Percentiles rank a stretch among this genome's conserved stretches.
Conservation (phyloP, 257 asterid genomes). For the Solanum verrucosum region DNA sequence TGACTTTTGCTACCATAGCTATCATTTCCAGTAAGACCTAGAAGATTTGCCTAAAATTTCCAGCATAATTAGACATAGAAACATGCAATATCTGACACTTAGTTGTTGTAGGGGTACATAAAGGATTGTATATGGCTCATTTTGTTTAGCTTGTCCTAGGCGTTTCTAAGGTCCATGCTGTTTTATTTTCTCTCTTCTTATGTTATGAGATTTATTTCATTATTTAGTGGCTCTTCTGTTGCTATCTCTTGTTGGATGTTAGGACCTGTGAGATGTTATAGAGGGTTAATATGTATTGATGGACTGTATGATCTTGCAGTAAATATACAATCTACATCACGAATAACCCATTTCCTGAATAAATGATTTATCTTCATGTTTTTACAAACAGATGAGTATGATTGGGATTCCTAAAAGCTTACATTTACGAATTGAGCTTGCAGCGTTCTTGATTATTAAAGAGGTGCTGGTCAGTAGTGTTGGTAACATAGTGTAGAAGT, state of each 20-base stretch:
- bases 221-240: background rate
- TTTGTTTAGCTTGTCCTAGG: background rate
- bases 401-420: background rate
- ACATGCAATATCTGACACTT: background rate
- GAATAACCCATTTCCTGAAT: background rate
- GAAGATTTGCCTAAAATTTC: background rate
- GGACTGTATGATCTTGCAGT: background rate
- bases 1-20: no score
- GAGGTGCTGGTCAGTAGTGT: background rate
- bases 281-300: background rate
- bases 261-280: background rate
- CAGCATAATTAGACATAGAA: background rate
- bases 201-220: background rate
- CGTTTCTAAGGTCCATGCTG: background rate
- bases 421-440: background rate
- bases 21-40: no score
- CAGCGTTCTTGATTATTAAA: background rate
- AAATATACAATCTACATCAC: background rate
- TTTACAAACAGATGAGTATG: background rate
- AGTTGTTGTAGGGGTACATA: background rate
- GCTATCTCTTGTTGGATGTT: background rate
- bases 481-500: background rate
- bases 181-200: background rate
- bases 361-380: background rate
- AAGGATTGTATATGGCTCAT: background rate